A percentile compares a stretch with the other conserved stretches of the same genome.
These are phyloP conservation scores for Symbiotaphrina buchneri DNA, from an alignment of 495 filamentous ascomycete species.

Conservation along the genomic window DNA sequence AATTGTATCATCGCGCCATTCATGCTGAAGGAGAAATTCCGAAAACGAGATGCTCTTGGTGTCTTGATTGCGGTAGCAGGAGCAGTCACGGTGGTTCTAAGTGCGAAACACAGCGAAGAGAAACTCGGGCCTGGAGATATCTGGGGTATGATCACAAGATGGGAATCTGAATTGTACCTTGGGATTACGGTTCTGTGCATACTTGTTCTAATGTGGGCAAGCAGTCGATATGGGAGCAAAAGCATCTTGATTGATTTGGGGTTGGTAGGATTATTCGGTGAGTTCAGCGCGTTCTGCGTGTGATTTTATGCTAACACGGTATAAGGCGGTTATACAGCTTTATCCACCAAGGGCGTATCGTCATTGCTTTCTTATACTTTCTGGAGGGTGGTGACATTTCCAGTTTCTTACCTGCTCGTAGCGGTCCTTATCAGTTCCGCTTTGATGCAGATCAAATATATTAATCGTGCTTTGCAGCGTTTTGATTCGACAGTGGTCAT, in stretches of 20 bases:
- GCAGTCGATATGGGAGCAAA: conserved; percentile 52
- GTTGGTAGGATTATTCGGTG: conserved; percentile 80
- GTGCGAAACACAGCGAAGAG: conserved; percentile 70
- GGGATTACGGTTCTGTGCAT: conserved; percentile 54
- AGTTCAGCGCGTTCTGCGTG: conserved; percentile 9
- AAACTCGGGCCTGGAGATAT: conserved; percentile 83
- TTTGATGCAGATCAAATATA: conserved; percentile 83
- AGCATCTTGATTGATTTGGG: conserved; percentile 89
- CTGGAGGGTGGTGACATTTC: conserved; percentile 70
- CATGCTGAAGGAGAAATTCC: conserved; percentile 75
- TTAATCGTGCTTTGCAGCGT: conserved; percentile 82
- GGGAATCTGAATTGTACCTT: conserved; percentile 83
- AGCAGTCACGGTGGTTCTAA: conserved; percentile 82
- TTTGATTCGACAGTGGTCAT: conserved; percentile 97
- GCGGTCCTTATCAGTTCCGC: conserved; percentile 62
- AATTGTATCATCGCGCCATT: conserved; percentile 93
- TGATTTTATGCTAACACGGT: conserved; percentile 11
- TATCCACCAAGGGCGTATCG: conserved; percentile 90
- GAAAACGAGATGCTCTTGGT: conserved; percentile 67
- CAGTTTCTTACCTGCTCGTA: conserved; percentile 68
- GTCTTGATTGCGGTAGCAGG: conserved; percentile 67
- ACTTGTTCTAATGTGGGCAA: conserved; percentile 53
- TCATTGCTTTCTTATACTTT: conserved; percentile 80
- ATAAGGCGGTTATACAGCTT: conserved; percentile 75
- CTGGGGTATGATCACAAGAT: conserved; percentile 67